Conservation (phyloP, 768 basidiomycete genomes). For the Lactarius akahatsu region DNA sequence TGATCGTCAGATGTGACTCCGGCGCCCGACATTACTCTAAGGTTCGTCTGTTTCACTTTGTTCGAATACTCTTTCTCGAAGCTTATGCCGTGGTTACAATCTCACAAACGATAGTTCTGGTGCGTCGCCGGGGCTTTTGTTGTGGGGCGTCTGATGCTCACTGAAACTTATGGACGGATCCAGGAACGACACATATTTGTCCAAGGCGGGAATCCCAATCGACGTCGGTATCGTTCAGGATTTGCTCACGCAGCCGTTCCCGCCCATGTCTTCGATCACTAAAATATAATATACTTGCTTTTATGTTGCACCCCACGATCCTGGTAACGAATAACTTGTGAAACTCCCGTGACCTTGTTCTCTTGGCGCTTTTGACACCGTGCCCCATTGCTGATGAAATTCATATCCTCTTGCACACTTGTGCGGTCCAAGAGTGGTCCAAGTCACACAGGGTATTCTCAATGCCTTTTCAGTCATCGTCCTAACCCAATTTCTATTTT, state of each 20-base stretch:
- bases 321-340: neutral
- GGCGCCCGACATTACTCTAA: constrained; percentile 92
- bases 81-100: constrained; percentile 10
- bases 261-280: constrained; percentile 30
- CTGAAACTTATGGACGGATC: constrained; percentile 3
- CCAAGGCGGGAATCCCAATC: constrained; percentile 42
- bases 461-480: neutral
- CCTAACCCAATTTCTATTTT: neutral
- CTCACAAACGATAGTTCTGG: constrained; percentile 46
- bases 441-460: neutral
- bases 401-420: neutral
- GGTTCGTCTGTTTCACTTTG: constrained; percentile 43
- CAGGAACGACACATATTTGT: constrained; percentile 57
- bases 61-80: neutral
- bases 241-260: constrained; percentile 36
- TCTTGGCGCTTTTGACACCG: neutral
- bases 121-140: constrained; percentile 32
- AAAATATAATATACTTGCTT: constrained; percentile 23
- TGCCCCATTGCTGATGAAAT: neutral
- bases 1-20: constrained; percentile 64
- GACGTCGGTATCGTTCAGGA: constrained; percentile 43
- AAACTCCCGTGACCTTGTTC: neutral
- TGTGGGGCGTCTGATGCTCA: neutral
- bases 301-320: neutral
- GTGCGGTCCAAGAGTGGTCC: neutral